Evolutionary conservation across 371 early-diverging fungal genomes (phyloP), one percentile per base, ranked within the genome.

Genomic region (Mucor circinelloides): DNA sequence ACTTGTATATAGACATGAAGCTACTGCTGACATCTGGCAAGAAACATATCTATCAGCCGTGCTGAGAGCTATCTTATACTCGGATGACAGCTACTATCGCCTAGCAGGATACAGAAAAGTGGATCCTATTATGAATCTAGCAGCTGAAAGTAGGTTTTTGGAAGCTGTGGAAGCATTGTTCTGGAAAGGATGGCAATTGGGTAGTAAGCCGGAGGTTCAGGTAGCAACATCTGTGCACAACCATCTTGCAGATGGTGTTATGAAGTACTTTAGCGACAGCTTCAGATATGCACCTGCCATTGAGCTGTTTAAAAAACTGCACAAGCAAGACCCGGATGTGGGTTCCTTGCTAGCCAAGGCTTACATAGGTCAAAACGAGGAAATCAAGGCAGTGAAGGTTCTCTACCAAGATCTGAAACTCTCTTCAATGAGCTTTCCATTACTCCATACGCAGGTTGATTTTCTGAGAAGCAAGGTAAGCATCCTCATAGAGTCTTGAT

Each of bases 161-260:
- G 96, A 96, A 63, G 91, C 93, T 0, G 92, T 93, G 0, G 82
- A 86, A 60, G 82, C 84, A 31, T 79, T 95, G 63, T 97, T 95
- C 73, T 94, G 90, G 89, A 88, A 87, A 74, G 71, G 95, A 25
- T 96, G 96, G 96, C 92, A 93, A 71, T 82, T 98, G 23, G 98
- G 98, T 30, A 93, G 95, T 57, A 92, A 90, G 42, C 91, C 96
- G 8, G 95, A 95, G 67, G 91, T 95, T 42, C 97, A 97, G 72
- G 89, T 93, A 23, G 94, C 97, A 4, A 95, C 96, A 13, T 83
- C 85, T 27, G 90, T 92, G 44, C 88, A 89, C 64, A 98, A 98
- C 71, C 93, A 94, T 72, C 72, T 98, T 58, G 86, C 88, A 3
- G 87, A 92, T 36, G 95, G 93, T 19, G 82, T 97, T 13, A 85